Conservation (phyloP, 148 eudicot species). For the Chenopodium album region DNA sequence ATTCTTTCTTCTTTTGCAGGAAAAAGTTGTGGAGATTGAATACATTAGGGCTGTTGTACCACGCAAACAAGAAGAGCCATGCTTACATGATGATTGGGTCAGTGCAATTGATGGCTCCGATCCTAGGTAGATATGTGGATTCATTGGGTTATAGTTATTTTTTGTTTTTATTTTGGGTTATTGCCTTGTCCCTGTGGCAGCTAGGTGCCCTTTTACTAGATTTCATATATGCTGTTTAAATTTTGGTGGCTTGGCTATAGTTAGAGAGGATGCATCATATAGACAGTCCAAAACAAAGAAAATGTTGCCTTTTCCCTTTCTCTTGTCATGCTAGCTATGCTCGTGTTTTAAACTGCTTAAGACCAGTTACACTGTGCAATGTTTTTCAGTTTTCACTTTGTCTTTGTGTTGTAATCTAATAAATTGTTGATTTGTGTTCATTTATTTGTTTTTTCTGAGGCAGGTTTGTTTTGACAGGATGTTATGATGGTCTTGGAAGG, state of each 20-base stretch:
- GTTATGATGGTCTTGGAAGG: slow-evolving; percentile 91
- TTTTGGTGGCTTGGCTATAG: not conserved
- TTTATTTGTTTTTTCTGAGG: slow-evolving; percentile 9
- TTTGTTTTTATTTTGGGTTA: not conserved
- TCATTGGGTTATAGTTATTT: too few relatives aligned
- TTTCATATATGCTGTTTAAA: not conserved
- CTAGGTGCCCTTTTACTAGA: not conserved
- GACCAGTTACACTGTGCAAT: not conserved
- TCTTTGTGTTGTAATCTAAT: not conserved
- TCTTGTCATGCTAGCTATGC: not conserved
- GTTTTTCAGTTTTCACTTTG: not conserved
- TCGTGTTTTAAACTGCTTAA: not conserved
- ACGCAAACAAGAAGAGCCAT: slow-evolving; percentile 77
- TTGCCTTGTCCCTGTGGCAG: not conserved
- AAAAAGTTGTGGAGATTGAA: slow-evolving; percentile 85
- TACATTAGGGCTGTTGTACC: slow-evolving; percentile 85
- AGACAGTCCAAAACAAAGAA: not conserved
- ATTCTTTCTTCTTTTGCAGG: slow-evolving; percentile 41
- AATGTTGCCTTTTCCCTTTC: not conserved
- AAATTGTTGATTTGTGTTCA: not conserved
- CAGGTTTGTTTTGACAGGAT: slow-evolving; percentile 89
- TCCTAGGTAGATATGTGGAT: slow-evolving; percentile 48
- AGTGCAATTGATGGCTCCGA: slow-evolving; percentile 86
- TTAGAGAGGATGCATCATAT: not conserved
- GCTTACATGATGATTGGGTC: slow-evolving; percentile 93